These are phyloP conservation scores for Dothistroma septosporum DNA, from an alignment of 2,329 filamentous ascomycete genomes.

Conservation along the genomic window DNA sequence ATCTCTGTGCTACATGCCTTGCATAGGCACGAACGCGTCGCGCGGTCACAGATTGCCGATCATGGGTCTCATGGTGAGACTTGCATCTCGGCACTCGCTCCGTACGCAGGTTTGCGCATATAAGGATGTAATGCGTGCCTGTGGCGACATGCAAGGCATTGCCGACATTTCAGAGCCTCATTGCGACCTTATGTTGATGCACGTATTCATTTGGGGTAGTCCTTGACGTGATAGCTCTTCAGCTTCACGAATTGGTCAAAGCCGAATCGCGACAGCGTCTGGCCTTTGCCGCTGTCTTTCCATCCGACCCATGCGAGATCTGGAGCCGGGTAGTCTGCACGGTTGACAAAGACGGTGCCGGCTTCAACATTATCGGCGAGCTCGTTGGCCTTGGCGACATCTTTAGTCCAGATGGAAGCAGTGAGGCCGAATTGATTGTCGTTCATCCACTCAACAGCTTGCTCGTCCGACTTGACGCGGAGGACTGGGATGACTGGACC, in stretches of 20 bases:
- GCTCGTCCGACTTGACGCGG: slow-evolving; percentile 74
- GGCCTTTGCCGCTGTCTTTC: slow-evolving; percentile 93
- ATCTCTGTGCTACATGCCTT: slow-evolving; percentile 6
- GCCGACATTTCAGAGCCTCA: neutral
- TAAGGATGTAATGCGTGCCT: slow-evolving; percentile 3
- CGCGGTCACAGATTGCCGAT: slow-evolving; percentile 1
- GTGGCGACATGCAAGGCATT: slow-evolving; percentile 2
- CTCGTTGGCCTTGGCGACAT: slow-evolving; percentile 68
- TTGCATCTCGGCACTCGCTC: neutral
- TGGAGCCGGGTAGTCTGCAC: slow-evolving; percentile 86
- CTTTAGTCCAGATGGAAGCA: slow-evolving; percentile 96
- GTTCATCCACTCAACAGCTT: slow-evolving; percentile 85
- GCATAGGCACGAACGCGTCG: slow-evolving; percentile 3
- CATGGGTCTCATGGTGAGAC: slow-evolving; percentile 3
- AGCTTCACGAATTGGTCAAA: slow-evolving; percentile 95
- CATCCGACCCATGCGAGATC: slow-evolving; percentile 67
- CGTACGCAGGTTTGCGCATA: neutral
- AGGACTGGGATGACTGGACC: slow-evolving; percentile 88
- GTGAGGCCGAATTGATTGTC: slow-evolving; percentile 92
- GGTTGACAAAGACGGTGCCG: slow-evolving; percentile 93
- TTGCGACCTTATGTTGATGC: neutral
- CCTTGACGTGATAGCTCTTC: slow-evolving; percentile 93
- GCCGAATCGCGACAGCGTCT: slow-evolving; percentile 82
- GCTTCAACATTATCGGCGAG: slow-evolving; percentile 80
- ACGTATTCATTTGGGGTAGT: slow-evolving; percentile 52